These are phyloP conservation scores for Neurospora sublineolata DNA, from an alignment of 495 filamentous ascomycete genomes.

Conservation along the genomic window DNA sequence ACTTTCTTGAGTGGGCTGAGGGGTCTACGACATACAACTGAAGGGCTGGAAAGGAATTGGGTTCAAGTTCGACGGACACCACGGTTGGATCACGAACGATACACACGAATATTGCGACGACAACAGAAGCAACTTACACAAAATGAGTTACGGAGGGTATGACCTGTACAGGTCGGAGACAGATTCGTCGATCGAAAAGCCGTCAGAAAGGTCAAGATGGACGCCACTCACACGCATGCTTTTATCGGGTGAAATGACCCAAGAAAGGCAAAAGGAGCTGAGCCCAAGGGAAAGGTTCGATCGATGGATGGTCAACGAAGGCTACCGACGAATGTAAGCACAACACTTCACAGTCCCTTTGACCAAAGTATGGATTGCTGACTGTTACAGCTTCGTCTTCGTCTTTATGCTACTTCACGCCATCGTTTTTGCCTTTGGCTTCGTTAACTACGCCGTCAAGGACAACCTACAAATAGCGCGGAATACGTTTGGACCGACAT, in stretches of 20 bases:
- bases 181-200: constrained; percentile 21
- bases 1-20: constrained; percentile 1
- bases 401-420: constrained; percentile 55
- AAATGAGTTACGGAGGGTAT: constrained; percentile 32
- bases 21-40: constrained; percentile 7
- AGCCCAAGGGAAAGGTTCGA: constrained; percentile 40
- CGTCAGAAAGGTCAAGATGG: constrained; percentile 54
- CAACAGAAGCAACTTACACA: constrained; percentile 13
- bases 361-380: constrained; percentile 6
- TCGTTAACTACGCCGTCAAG: constrained; percentile 65
- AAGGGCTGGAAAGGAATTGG: constrained; percentile 3
- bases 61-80: neutral
- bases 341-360: neutral
- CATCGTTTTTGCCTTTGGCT: constrained; percentile 60
- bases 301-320: constrained; percentile 69
- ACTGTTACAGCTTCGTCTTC: constrained; percentile 50
- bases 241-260: constrained; percentile 58
- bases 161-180: constrained; percentile 16
- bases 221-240: constrained; percentile 58
- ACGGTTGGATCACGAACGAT: constrained; percentile 4
- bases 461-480: constrained; percentile 52
- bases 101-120: constrained; percentile 5
- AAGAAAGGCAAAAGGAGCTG: constrained; percentile 48
- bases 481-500: constrained; percentile 55
- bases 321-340: constrained; percentile 58